Base-by-base conservation (phyloP, 352 stramenopile species). In the Aphanomyces cochlioides region DNA sequence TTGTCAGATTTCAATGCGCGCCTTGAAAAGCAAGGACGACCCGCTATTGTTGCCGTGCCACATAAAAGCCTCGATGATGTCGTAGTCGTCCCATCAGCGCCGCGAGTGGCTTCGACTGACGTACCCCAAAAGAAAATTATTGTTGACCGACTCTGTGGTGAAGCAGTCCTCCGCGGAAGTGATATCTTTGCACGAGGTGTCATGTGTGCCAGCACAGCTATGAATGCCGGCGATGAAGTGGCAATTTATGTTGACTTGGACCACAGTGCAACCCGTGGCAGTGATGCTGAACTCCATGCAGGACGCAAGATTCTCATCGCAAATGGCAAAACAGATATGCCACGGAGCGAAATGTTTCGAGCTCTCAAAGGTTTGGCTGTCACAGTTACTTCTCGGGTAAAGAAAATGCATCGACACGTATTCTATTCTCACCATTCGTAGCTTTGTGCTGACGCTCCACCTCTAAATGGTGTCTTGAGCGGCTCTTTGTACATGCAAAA, bases 101-200 rank as follows among this genome's bases (percentile, higher is more conserved):
- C 76, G 6, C 67, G 77, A 0, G 47, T 77, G 10, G 78, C 80
- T 15, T 67, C 81, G 3, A 56, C 72, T 6, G 80, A 75, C 64
- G 39, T 64, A 3, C 45, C 56, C 0, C 74, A 81, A 40, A 84
- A 86, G 54, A 84, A 77, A 13, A 81, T 98, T 21, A 82, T 98
- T 43, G 87, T 96, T 34, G 92, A 98, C 69, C 79, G 91, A 28
- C 85, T 96, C 12, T 98, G 94, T 74, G 94, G 87, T 13, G 92
- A 98, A 78, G 94, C 94, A 2, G 94, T 98, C 67, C 74, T 98
- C 6, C 87, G 94, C 41, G 94, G 94, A 63, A 96, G 90, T 57
- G 87, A 98, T 74, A 93, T 98, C 63, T 98, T 97, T 78, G 89
- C 93, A 6, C 84, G 84, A 15, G 94, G 94, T 47, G 82, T 98